These are phyloP conservation scores for Adiantum capillusveneris DNA, from an alignment of 75 land plant species.

Conservation along the genomic window DNA sequence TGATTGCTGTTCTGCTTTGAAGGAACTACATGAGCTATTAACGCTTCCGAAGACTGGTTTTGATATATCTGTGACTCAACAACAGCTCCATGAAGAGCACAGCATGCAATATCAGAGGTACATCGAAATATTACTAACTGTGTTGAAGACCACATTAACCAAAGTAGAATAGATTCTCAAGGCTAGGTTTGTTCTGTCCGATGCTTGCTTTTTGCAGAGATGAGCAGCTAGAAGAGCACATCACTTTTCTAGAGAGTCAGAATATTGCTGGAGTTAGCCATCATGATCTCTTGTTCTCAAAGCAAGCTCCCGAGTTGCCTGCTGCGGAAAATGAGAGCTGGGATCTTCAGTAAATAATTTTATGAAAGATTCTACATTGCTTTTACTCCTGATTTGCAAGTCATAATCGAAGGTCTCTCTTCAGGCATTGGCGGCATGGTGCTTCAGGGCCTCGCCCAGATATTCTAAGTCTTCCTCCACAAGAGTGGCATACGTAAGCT, in stretches of 20 bases:
- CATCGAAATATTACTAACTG: background rate
- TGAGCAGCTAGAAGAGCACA: slow-evolving; percentile 49
- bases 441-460: too few relatives aligned
- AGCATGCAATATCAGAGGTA: slow-evolving; percentile 56
- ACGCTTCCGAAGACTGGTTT: slow-evolving; percentile 81
- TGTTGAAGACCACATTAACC: background rate
- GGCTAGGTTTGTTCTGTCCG: background rate
- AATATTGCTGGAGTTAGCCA: slow-evolving; percentile 93
- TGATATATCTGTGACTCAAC: slow-evolving; percentile 84
- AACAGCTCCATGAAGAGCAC: slow-evolving; percentile 91
- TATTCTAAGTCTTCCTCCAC: slow-evolving; percentile 4
- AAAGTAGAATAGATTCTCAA: background rate
- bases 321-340: slow-evolving; percentile 40
- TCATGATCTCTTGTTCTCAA: slow-evolving; percentile 83
- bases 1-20: slow-evolving; percentile 9
- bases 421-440: background rate
- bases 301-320: slow-evolving; percentile 57
- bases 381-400: background rate
- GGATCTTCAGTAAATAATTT: slow-evolving; percentile 11
- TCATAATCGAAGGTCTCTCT: background rate
- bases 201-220: slow-evolving; percentile 35
- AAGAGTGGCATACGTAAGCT: too few relatives aligned
- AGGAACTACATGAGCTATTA: slow-evolving; percentile 89
- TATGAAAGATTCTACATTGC: background rate
- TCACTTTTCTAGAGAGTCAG: slow-evolving; percentile 55